phyloP scores from a whole-genome alignment of 169 alveolate species.

The Plasmodium berghei region DNA sequence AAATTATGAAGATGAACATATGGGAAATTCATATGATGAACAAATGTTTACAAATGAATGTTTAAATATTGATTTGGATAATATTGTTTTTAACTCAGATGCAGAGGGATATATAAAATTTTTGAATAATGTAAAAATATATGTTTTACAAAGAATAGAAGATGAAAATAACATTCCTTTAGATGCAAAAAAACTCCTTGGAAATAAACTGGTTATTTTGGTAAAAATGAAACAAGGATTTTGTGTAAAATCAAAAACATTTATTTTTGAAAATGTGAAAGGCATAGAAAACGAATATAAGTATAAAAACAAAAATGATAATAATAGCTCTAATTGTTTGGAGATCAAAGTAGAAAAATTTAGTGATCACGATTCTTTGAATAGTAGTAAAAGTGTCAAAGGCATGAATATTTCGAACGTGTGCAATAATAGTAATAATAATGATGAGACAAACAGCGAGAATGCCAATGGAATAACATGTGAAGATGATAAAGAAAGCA shows the following conservation, averaged over 20 bases:
- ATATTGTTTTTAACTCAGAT: conserved; percentile 36
- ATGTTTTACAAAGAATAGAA: conserved; percentile 37
- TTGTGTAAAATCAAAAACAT: conserved; percentile 53
- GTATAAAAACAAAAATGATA: conserved; percentile 12
- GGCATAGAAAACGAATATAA: conserved; percentile 39
- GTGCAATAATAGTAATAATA: not conserved
- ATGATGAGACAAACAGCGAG: not conserved
- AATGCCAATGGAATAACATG: not conserved
- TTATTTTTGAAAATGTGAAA: conserved; percentile 42
- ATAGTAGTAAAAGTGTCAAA: conserved; percentile 1
- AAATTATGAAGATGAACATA: conserved; percentile 20
- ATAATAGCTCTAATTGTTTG: not conserved
- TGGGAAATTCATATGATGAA: conserved; percentile 22
- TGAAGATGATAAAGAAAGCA: not conserved
- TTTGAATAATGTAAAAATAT: conserved; percentile 61
- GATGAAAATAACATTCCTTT: conserved; percentile 26
- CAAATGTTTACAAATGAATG: conserved; percentile 37
- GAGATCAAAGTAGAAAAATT: too few species aligned
- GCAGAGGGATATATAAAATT: conserved; percentile 63
- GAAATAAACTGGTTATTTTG: conserved; percentile 38
- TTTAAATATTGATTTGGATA: conserved; percentile 61
- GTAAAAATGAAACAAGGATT: conserved; percentile 33
- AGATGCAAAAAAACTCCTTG: not conserved
- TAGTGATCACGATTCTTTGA: conserved; percentile 10
- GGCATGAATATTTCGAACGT: not conserved